Evolutionary conservation across 2,329 filamentous ascomycete species (phyloP).

Genomic region (Epichloe bromicola): DNA sequence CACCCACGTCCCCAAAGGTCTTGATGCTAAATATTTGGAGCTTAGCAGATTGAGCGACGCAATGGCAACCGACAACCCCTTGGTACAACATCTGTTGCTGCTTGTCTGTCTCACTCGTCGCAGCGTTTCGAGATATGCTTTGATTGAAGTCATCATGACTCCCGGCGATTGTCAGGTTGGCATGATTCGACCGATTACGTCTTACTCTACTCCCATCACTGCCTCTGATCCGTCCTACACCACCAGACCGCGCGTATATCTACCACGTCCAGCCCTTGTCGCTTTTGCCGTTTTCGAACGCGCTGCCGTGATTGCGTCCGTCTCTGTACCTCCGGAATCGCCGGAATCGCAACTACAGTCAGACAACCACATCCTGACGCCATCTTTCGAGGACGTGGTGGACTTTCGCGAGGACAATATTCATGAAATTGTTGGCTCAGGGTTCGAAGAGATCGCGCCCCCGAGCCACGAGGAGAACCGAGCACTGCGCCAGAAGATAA

Average conservation of each 20-base stretch:
- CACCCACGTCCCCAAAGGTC: slow-evolving; percentile 46
- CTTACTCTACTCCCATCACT: slow-evolving; percentile 44
- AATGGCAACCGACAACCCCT: slow-evolving; percentile 35
- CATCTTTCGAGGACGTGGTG: slow-evolving; percentile 75
- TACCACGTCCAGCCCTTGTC: slow-evolving; percentile 67
- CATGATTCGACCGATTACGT: slow-evolving; percentile 54
- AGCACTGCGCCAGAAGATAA: slow-evolving; percentile 39
- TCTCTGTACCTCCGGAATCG: slow-evolving; percentile 52
- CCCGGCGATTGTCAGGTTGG: slow-evolving; percentile 41
- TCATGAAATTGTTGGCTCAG: slow-evolving; percentile 50
- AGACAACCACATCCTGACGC: slow-evolving; percentile 48
- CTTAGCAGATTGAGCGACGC: slow-evolving; percentile 39
- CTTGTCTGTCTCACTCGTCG: slow-evolving; percentile 44
- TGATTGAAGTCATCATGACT: slow-evolving; percentile 58
- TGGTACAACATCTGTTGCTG: slow-evolving; percentile 45
- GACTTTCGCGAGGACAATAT: slow-evolving; percentile 57
- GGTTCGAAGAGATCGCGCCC: slow-evolving; percentile 44
- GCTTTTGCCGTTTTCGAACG: slow-evolving; percentile 72
- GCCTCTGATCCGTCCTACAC: slow-evolving; percentile 21
- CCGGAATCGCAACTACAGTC: slow-evolving; percentile 65
- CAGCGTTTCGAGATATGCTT: slow-evolving; percentile 49
- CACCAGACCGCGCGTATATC: slow-evolving; percentile 51
- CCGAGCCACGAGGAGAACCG: slow-evolving; percentile 32
- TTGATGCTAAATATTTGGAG: slow-evolving; percentile 36
- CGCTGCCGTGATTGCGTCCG: slow-evolving; percentile 64